These are phyloP conservation scores for Plasmodium vinckei DNA, from an alignment of 169 alveolate species.

Conservation along the genomic window DNA sequence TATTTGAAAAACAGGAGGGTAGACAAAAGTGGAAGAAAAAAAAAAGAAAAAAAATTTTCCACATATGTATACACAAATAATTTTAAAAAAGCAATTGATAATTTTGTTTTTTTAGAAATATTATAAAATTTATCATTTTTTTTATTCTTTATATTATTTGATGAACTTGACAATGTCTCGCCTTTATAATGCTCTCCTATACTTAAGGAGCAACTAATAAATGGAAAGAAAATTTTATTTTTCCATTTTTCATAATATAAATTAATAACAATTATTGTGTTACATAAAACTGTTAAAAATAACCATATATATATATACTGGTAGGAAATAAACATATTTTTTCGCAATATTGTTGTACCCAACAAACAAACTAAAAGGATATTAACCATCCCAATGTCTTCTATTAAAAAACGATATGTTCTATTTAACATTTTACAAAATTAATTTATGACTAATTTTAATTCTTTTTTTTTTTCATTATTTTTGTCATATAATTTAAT, in stretches of 20 bases:
- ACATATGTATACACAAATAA: slow-evolving; percentile 6
- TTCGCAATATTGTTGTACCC: background rate
- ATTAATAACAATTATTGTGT: background rate
- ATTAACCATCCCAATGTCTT: slow-evolving; percentile 8
- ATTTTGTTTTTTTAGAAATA: no score
- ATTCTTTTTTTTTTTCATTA: no score
- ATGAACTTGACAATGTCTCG: background rate
- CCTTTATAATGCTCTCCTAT: slow-evolving; percentile 21
- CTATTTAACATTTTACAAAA: background rate
- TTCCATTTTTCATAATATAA: background rate
- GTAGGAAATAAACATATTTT: background rate
- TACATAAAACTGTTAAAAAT: background rate
- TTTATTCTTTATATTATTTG: background rate
- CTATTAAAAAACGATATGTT: background rate
- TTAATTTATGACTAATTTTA: background rate
- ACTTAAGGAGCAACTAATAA: background rate
- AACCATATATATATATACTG: background rate
- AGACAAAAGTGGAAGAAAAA: slow-evolving; percentile 34
- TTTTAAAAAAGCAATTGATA: background rate
- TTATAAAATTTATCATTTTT: background rate
- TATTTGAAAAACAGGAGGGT: slow-evolving; percentile 18
- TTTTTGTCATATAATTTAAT: no score
- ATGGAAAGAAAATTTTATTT: background rate
- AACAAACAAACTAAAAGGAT: background rate
- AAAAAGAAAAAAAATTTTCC: slow-evolving; percentile 7